These are phyloP conservation scores for Xerocomus amazonicus DNA, from an alignment of 1,284 basidiomycete species.

Conservation along the genomic window DNA sequence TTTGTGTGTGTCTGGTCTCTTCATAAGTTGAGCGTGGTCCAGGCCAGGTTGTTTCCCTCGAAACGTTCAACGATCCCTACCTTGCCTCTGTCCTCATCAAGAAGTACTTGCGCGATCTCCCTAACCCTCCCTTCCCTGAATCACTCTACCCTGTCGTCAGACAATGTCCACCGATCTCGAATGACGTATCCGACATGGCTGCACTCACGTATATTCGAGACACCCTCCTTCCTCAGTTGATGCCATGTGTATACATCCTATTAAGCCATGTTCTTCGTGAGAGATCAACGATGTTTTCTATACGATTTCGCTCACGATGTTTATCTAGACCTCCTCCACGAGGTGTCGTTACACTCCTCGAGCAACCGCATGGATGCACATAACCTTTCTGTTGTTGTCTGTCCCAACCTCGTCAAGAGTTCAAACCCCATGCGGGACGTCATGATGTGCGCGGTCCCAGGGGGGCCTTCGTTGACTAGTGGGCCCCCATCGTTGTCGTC, in stretches of 20 bases:
- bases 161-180: slow-evolving; percentile 59
- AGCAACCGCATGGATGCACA: slow-evolving; percentile 79
- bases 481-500: slow-evolving; percentile 13
- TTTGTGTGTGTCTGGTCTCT: background rate
- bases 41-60: slow-evolving; percentile 75
- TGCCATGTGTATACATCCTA: slow-evolving; percentile 70
- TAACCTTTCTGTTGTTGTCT: slow-evolving; percentile 76
- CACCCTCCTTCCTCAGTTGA: slow-evolving; percentile 59
- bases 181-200: slow-evolving; percentile 53
- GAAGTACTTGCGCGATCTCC: slow-evolving; percentile 78
- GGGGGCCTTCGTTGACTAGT: slow-evolving; percentile 33
- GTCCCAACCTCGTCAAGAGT: slow-evolving; percentile 73
- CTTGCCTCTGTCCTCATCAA: slow-evolving; percentile 82
- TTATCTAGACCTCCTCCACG: slow-evolving; percentile 68
- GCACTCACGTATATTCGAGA: slow-evolving; percentile 64
- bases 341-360: slow-evolving; percentile 62
- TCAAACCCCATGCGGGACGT: slow-evolving; percentile 67
- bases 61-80: slow-evolving; percentile 71
- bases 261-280: slow-evolving; percentile 69
- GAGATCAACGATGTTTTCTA: slow-evolving; percentile 32
- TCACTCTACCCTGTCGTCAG: slow-evolving; percentile 60
- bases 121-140: slow-evolving; percentile 72
- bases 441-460: slow-evolving; percentile 64
- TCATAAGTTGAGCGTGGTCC: slow-evolving; percentile 10
- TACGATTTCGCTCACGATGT: slow-evolving; percentile 12